phyloP scores from a whole-genome alignment of 305 asterid genomes.

The Fraxinus latifolia region DNA sequence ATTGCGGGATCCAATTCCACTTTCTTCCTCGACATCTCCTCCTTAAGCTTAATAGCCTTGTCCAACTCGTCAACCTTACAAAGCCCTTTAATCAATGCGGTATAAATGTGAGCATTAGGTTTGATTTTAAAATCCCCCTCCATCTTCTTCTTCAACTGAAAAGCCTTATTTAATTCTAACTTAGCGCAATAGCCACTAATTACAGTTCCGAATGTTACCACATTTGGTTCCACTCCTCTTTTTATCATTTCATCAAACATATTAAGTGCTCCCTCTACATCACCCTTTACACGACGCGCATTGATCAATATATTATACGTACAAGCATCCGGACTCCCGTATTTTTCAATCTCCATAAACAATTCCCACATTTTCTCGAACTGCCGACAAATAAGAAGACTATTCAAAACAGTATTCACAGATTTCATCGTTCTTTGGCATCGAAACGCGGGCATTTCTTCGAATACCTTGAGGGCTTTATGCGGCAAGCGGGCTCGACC shows the following conservation, averaged over 20 bases:
- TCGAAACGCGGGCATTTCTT: conserved; percentile 54
- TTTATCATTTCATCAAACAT: conserved; percentile 62
- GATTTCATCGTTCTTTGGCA: conserved; percentile 60
- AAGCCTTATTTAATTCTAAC: conserved; percentile 38
- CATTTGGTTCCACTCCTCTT: conserved; percentile 57
- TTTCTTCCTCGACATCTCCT: conserved; percentile 58
- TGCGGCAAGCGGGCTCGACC: conserved; percentile 56
- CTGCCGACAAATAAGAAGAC: conserved; percentile 44
- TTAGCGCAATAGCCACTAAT: conserved; percentile 52
- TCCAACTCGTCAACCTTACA: conserved; percentile 38
- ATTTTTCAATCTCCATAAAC: conserved; percentile 31
- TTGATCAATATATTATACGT: conserved; percentile 62
- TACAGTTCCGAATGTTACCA: conserved; percentile 66
- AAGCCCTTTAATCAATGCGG: conserved; percentile 60
- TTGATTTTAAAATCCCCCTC: conserved; percentile 45
- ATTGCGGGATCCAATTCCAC: conserved; percentile 54
- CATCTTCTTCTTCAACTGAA: conserved; percentile 54
- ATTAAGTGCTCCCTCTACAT: conserved; percentile 39
- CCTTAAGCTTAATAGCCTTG: conserved; percentile 49
- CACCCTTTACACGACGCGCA: conserved; percentile 35
- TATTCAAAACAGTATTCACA: conserved; percentile 55
- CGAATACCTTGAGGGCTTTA: conserved; percentile 52
- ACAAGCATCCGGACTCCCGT: conserved; percentile 51
- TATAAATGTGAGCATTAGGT: conserved; percentile 50
- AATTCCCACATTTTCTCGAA: conserved; percentile 45